Base-by-base conservation (phyloP, 1,284 basidiomycete species). In the Melanopsichium pennsylvanicum region DNA sequence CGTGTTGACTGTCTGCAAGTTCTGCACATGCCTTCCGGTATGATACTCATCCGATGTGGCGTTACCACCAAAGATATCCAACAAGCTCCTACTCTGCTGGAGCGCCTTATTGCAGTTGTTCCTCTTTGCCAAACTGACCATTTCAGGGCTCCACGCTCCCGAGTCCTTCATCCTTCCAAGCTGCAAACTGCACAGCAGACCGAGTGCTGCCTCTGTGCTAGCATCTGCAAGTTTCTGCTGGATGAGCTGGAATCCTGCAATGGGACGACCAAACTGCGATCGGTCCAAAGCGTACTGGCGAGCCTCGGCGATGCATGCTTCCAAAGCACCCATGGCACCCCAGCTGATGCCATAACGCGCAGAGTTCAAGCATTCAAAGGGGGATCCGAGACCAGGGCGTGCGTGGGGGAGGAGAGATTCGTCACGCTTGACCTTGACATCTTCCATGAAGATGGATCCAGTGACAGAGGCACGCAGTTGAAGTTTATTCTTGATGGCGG, bases 221-320 rank as follows among this genome's bases (percentile, higher is more conserved):
- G 94, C 94, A 71, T 97, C 93, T 2, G 90, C 92, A 16, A 98
- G 86, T 83, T 97, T 98, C 86, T 95, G 95, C 83, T 97, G 95
- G 19, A 97, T 86, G 26, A 83, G 70, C 57, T 98, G 94, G 87
- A 96, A 98, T 3, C 90, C 91, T 1, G 92, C 93, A 5, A 97
- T 85, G 0, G 93, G 93, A 29, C 90, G 88, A 31, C 87, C 85
- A 84, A 97, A 97, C 82, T 97, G 94, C 37, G 89, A 82, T 22
- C 85, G 83, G 51, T 97, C 92, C 21, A 97, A 86, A 2, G 92
- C 90, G 79, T 98, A 97, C 23, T 86, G 86, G 23, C 91, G 86
- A 0, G 94, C 87, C 43, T 88, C 87, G 37, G 85, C 81, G 27
- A 97, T 86, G 78, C 92, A 95, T 74, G 96, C 92, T 82, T 98